Evolutionary conservation across 2,329 filamentous ascomycete species (phyloP).

Genomic region (Fulvia fulva): DNA sequence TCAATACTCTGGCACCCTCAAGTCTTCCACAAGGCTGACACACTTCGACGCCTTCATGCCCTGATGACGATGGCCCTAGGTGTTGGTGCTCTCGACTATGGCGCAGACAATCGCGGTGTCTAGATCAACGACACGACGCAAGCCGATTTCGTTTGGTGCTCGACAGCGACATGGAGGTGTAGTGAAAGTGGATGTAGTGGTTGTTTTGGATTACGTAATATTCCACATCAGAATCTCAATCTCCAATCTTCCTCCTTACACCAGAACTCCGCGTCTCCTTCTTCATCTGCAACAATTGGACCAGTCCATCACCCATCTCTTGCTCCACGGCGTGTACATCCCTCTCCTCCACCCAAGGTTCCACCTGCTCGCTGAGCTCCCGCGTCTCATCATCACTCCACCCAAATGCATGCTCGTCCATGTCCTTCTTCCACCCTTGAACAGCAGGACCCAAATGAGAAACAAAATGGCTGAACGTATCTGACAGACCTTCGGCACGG

Average conservation of each 20-base stretch:
- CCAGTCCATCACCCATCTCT: constrained; percentile 15
- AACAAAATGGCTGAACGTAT: constrained; percentile 14
- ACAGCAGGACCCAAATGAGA: constrained; percentile 16
- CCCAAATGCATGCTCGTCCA: constrained; percentile 15
- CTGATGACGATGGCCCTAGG: too few species aligned
- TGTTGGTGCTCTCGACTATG: too few species aligned
- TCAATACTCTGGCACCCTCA: too few species aligned
- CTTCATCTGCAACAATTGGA: constrained; percentile 15
- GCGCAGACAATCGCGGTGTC: too few species aligned
- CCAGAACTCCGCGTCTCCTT: constrained; percentile 3
- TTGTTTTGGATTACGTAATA: too few species aligned
- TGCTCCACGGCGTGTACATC: constrained; percentile 8
- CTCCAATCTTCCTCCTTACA: not conserved
- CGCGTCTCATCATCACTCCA: constrained; percentile 6
- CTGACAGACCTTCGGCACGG: constrained; percentile 6
- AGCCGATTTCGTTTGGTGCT: too few species aligned
- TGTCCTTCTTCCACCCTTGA: constrained; percentile 14
- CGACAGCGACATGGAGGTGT: too few species aligned
- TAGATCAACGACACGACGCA: too few species aligned
- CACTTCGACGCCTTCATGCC: too few species aligned
- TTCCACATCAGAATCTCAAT: too few species aligned
- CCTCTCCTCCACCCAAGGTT: constrained; percentile 6
- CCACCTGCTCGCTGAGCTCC: constrained; percentile 8
- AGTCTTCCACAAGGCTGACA: too few species aligned
- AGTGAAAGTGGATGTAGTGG: too few species aligned